Percentiles rank a stretch among this genome's conserved stretches.
Conservation (phyloP, 106 monocot species). For the Phalaenopsis equestris region DNA sequence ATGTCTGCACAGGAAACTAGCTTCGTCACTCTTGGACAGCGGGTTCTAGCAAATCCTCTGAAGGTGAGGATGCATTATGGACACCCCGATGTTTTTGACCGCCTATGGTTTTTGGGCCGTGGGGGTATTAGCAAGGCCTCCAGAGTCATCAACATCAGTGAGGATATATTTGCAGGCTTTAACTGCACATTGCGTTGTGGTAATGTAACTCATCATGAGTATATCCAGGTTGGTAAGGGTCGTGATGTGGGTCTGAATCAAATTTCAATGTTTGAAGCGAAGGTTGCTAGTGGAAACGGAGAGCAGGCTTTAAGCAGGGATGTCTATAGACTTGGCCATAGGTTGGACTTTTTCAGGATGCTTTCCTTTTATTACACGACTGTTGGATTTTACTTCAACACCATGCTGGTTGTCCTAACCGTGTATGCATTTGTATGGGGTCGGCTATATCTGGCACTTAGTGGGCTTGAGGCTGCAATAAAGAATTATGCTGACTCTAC, state of each 20-base stretch:
- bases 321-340: conserved; percentile 87
- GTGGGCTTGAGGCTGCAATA: conserved; percentile 50
- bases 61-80: conserved; percentile 98
- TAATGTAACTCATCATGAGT: conserved; percentile 84
- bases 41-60: conserved; percentile 83
- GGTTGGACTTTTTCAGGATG: conserved; percentile 84
- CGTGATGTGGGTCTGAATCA: conserved; percentile 67
- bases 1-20: conserved; percentile 96
- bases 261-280: conserved; percentile 90
- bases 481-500: conserved; percentile 28
- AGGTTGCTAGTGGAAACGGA: conserved; percentile 78
- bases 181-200: conserved; percentile 82
- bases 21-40: conserved; percentile 93
- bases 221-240: conserved; percentile 83
- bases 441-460: conserved; percentile 47
- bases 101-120: conserved; percentile 70
- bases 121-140: conserved; percentile 90
- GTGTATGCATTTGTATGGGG: conserved; percentile 64
- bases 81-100: conserved; percentile 89
- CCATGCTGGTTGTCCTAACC: conserved; percentile 56
- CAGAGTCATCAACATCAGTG: conserved; percentile 85
- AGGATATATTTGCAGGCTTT: conserved; percentile 91
- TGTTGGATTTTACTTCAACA: conserved; percentile 79
- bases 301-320: conserved; percentile 77
- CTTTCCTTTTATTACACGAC: conserved; percentile 71